These are phyloP conservation scores for Phialemonium atrogriseum DNA, from an alignment of 2,329 filamentous ascomycete species.

Conservation along the genomic window DNA sequence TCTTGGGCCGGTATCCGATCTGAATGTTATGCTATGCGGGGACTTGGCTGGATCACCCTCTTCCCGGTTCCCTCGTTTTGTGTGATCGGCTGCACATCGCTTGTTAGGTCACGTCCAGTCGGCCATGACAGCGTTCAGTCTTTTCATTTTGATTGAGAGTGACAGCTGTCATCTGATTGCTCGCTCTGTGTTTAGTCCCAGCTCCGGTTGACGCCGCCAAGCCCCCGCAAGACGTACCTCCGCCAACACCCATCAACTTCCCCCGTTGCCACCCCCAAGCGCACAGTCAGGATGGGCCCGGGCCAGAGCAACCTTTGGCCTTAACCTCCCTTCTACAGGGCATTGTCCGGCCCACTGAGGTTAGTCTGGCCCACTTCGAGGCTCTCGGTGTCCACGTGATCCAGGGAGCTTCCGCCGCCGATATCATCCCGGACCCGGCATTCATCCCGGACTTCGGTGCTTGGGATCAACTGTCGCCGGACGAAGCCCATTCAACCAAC, in stretches of 20 bases:
- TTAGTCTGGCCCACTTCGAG: slow-evolving; percentile 41
- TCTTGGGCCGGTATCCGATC: too few species aligned
- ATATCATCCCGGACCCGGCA: slow-evolving; percentile 45
- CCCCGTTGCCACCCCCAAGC: slow-evolving; percentile 31
- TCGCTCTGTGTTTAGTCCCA: slow-evolving; percentile 10
- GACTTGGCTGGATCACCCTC: too few species aligned
- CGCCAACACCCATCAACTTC: slow-evolving; percentile 45
- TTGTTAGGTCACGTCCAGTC: too few species aligned
- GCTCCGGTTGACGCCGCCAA: slow-evolving; percentile 13
- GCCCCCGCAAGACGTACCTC: slow-evolving; percentile 43
- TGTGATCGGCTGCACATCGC: too few species aligned
- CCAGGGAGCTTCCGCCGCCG: slow-evolving; percentile 35
- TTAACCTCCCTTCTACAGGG: slow-evolving; percentile 43
- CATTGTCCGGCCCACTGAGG: slow-evolving; percentile 43
- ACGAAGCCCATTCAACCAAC: slow-evolving; percentile 41
- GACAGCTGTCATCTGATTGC: slow-evolving; percentile 1
- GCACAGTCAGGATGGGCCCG: neutral
- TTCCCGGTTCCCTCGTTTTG: too few species aligned
- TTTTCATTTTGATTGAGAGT: too few species aligned
- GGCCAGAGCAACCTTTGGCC: slow-evolving; percentile 25
- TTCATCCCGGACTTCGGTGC: slow-evolving; percentile 44
- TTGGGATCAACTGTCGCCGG: slow-evolving; percentile 41
- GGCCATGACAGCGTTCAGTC: too few species aligned
- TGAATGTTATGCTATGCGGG: too few species aligned
- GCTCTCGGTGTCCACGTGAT: slow-evolving; percentile 50